Evolutionary conservation across 2,329 filamentous ascomycete species (phyloP).

Genomic region (Colletotrichum sp.): DNA sequence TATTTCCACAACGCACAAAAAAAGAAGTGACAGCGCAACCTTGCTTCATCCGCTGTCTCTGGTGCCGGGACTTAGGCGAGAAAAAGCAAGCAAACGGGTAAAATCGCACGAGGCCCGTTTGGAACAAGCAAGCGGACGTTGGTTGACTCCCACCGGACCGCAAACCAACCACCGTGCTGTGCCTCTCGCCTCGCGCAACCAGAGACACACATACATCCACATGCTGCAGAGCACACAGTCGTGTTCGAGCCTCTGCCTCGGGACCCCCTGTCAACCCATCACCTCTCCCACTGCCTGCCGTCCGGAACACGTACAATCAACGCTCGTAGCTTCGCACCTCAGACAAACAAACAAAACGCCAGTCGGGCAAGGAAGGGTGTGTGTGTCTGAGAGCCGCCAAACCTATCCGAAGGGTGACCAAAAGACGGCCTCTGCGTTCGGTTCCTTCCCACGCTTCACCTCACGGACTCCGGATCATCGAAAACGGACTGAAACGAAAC

Average conservation of each 20-base stretch:
- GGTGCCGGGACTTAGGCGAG: background rate
- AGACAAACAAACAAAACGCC: background rate
- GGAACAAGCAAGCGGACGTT: background rate
- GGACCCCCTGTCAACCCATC: background rate
- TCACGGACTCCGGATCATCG: background rate
- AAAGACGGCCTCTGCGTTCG: background rate
- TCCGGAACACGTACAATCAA: background rate
- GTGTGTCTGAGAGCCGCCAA: background rate
- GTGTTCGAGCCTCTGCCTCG: background rate
- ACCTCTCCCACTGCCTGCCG: background rate
- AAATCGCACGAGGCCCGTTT: background rate
- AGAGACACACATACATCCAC: background rate
- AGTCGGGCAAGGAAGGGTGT: background rate
- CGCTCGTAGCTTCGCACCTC: background rate
- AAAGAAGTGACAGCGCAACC: background rate
- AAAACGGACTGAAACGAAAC: conserved; percentile 17
- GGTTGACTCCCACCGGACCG: background rate
- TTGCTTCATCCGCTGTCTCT: background rate
- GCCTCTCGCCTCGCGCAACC: background rate
- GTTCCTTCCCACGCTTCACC: background rate
- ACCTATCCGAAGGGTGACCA: background rate
- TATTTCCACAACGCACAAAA: background rate
- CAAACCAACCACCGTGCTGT: background rate
- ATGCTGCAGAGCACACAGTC: background rate
- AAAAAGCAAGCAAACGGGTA: background rate